Percentiles rank a stretch among this genome's conserved stretches.
phyloP scores from a whole-genome alignment of 139 green algal species.

The Volvox reticuliferus region DNA sequence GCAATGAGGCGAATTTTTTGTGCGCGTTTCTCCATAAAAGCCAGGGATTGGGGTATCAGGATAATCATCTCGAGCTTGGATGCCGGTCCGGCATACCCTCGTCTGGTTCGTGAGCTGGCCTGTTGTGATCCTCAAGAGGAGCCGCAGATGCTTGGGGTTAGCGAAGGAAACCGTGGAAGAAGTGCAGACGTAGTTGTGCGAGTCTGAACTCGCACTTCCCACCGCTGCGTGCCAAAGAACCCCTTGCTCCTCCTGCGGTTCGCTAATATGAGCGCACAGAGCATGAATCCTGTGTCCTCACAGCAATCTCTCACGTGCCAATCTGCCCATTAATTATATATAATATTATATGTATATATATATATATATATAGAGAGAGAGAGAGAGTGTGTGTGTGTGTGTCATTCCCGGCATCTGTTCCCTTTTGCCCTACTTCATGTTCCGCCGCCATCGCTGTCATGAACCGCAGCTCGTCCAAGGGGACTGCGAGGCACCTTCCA shows the following conservation, averaged over 20 bases:
- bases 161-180: too few relatives aligned
- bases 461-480: constrained; percentile 2
- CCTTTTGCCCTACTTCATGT: background rate
- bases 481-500: background rate
- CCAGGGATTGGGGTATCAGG: background rate
- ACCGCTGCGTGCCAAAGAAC: too few relatives aligned
- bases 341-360: background rate
- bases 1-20: background rate
- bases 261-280: too few relatives aligned
- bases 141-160: background rate
- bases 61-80: background rate
- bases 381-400: background rate
- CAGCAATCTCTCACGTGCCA: too few relatives aligned
- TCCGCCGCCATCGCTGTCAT: background rate
- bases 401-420: background rate
- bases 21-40: background rate
- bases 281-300: too few relatives aligned
- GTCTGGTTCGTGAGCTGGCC: too few relatives aligned
- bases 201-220: too few relatives aligned
- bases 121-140: background rate
- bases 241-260: too few relatives aligned
- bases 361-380: background rate
- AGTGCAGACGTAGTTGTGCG: too few relatives aligned
- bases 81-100: background rate
- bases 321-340: too few relatives aligned